phyloP scores from a whole-genome alignment of 352 stramenopile species.

The Phytophthora sojae region DNA sequence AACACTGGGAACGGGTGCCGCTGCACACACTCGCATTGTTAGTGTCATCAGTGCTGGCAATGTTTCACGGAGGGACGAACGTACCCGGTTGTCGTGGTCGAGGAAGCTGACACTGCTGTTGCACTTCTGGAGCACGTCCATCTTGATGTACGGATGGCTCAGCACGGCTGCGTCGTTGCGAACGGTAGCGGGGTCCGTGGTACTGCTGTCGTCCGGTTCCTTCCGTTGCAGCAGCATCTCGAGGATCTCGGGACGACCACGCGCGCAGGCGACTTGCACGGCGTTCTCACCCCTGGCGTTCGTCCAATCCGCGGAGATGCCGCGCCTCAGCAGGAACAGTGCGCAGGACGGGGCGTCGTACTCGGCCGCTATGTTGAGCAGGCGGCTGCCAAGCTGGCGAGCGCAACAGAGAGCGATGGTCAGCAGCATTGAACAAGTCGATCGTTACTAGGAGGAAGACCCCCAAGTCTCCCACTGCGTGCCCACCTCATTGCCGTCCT shows the following conservation, averaged over 20 bases:
- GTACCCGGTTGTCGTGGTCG: conserved; percentile 8
- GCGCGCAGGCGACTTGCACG: conserved; percentile 23
- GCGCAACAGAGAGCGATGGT: neutral
- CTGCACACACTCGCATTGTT: neutral
- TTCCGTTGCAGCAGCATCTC: conserved; percentile 17
- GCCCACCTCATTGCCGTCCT: conserved; percentile 17
- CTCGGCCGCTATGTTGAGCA: conserved; percentile 22
- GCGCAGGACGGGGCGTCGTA: conserved; percentile 28
- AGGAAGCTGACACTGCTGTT: conserved; percentile 29
- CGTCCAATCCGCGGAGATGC: conserved; percentile 13
- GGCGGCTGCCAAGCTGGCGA: conserved; percentile 22
- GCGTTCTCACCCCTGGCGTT: conserved; percentile 19
- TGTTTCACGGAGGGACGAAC: neutral
- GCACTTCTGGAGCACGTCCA: conserved; percentile 27
- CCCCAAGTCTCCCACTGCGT: too few relatives aligned
- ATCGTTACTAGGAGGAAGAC: too few relatives aligned
- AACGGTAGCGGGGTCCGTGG: neutral
- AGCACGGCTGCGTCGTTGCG: conserved; percentile 3
- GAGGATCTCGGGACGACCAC: conserved; percentile 21
- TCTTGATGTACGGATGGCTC: conserved; percentile 20
- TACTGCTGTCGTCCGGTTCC: neutral
- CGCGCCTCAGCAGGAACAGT: conserved; percentile 21
- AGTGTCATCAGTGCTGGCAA: neutral
- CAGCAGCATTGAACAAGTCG: neutral
- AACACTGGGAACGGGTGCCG: conserved; percentile 15